Evolutionary conservation across 129 eudicot species (phyloP), one percentile per base, ranked within the genome.

Genomic region (Tagetes patula): DNA sequence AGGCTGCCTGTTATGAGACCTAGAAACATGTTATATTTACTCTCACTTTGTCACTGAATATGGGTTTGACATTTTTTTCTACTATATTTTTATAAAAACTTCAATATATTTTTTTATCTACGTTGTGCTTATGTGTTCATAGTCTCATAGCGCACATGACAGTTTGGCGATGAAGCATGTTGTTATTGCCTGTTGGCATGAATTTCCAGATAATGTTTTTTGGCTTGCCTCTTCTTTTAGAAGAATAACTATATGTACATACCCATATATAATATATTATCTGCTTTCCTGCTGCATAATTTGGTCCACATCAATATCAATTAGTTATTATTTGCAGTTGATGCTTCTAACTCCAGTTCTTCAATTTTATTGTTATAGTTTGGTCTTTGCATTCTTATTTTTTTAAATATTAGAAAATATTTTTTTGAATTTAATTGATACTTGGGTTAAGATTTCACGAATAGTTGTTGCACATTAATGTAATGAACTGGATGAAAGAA

Each of bases 261-360:
- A 13, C 8, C 42, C 42, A 64, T 64, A 64, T 38, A 49, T 34
- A 4, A 27, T 20, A 27, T 14, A n/a, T 1, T 6, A 63, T 6
- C 12, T 14, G 33, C 69, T 39, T 33, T 32, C 8, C 52, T 58
- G 61, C 34, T 43, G 55, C 55, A 58, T 58, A 13, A 37, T 64
- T 39, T 39, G 49, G 69, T 65, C 13, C 50, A 65, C 32, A 64
- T 64, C 47, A 39, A 65, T 65, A 20, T 65, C 3, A 40, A 20
- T 46, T 41, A 39, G 20, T 65, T 41, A 41, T 65, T 41, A 11
- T 42, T 65, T n/a, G 6, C 45, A 63, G 70, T 65, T 30, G 53
- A 30, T 65, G 70, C 71, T 66, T 70, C 36, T 40, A 71, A 72
- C 67, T 53, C 36, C 76, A 34, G 77, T 41, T 72, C 27, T 11